A percentile compares a stretch with the other conserved stretches of the same genome.
Conservation (phyloP, 306 rosid genomes). For the Glycine tomentella region DNA sequence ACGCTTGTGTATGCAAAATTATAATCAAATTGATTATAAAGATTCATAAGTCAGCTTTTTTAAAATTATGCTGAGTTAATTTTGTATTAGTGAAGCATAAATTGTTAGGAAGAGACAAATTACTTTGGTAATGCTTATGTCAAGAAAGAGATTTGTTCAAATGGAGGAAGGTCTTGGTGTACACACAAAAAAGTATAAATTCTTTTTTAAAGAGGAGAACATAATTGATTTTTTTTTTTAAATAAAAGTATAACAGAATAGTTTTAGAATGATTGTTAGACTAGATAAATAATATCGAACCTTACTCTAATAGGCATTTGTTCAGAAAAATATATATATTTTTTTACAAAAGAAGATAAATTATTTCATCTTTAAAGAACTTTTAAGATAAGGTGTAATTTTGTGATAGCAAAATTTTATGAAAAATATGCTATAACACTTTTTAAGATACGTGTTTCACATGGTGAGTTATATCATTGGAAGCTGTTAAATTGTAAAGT, state of each 20-base stretch:
- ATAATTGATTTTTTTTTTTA: background rate
- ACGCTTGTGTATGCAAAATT: background rate
- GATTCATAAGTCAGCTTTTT: background rate
- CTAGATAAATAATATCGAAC: background rate
- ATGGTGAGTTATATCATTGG: background rate
- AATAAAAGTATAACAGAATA: background rate
- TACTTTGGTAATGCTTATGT: too few species aligned
- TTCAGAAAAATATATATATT: background rate
- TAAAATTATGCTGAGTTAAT: background rate
- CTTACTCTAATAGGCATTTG: background rate
- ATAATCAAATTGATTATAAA: background rate
- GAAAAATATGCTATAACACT: background rate
- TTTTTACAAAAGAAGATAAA: background rate
- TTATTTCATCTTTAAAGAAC: background rate
- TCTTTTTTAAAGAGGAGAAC: background rate
- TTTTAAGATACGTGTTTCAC: background rate
- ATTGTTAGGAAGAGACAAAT: background rate
- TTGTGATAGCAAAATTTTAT: background rate
- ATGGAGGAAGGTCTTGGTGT: too few species aligned
- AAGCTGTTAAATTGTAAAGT: background rate
- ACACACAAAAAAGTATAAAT: background rate
- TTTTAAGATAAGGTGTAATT: background rate
- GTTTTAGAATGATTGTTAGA: background rate
- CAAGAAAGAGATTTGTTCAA: background rate
- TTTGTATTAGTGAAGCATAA: background rate